Conservation (phyloP, 805 yeast genomes). For the Myxozyma udenii region DNA sequence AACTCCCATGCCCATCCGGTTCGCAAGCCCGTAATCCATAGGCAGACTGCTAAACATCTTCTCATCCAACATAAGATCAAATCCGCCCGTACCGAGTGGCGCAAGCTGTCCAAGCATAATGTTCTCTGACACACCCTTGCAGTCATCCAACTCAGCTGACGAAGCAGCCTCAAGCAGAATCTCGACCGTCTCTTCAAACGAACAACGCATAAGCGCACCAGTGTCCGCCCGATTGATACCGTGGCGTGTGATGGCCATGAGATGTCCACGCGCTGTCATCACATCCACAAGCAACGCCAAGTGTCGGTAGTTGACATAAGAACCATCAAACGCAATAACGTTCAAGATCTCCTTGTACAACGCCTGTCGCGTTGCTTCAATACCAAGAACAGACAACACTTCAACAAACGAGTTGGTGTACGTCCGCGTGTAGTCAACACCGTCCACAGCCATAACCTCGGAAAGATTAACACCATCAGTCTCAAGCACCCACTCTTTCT, state of each 20-base stretch:
- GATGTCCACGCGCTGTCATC: slow-evolving; percentile 97
- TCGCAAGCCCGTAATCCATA: slow-evolving; percentile 38
- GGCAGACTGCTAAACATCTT: slow-evolving; percentile 50
- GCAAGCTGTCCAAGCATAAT: slow-evolving; percentile 98
- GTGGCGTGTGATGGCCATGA: slow-evolving; percentile 98
- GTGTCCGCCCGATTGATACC: slow-evolving; percentile 99
- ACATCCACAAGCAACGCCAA: slow-evolving; percentile 97
- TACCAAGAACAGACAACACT: slow-evolving; percentile 90
- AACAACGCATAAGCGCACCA: slow-evolving; percentile 98
- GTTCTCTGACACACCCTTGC: slow-evolving; percentile 97
- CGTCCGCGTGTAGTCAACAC: slow-evolving; percentile 86
- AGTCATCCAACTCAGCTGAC: slow-evolving; percentile 94
- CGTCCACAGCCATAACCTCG: slow-evolving; percentile 91
- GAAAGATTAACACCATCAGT: slow-evolving; percentile 97
- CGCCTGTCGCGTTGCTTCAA: slow-evolving; percentile 96
- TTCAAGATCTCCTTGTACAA: slow-evolving; percentile 90
- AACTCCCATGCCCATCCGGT: slow-evolving; percentile 1
- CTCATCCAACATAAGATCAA: slow-evolving; percentile 93
- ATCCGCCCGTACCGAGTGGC: slow-evolving; percentile 97
- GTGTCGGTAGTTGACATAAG: slow-evolving; percentile 97
- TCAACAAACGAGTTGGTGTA: slow-evolving; percentile 97
- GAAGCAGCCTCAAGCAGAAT: slow-evolving; percentile 97
- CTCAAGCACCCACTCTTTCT: slow-evolving; percentile 97
- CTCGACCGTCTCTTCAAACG: slow-evolving; percentile 98
- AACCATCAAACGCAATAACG: slow-evolving; percentile 99